Base-by-base conservation (phyloP, 495 filamentous ascomycete species). In the Astrocystis sublimbata region DNA sequence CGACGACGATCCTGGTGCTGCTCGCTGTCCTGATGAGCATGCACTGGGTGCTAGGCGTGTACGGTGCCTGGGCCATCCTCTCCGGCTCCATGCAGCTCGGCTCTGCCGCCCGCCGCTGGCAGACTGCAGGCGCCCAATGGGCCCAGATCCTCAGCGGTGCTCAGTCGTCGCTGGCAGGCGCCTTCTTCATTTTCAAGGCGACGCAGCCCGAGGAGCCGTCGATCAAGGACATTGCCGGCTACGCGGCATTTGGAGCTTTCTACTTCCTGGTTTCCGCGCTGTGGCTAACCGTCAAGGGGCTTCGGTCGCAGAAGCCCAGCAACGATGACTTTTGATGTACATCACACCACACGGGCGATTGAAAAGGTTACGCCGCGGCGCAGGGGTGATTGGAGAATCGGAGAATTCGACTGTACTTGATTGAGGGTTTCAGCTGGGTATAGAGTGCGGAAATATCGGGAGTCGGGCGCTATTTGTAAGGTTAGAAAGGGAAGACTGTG, bases 181-280 rank as follows among this genome's bases (percentile, higher is more conserved):
- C 38, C 6, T 61, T 61, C 49, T 61, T 61, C 59, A 61, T 61
- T 38, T 54, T 54, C 59, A 36, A 61, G 50, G 59, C 59, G 8
- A 61, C 49, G 3, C 49, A 61, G 38, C 36, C 49, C 26, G n/a
- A 13, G 17, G 58, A 60, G 10, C 58, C 45, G 6, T 54, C 49
- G 38, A 61, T 61, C 59, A 61, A 61, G 49, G 40, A 21, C 38
- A 61, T 54, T 28, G 49, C 59, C 1, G 59, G 49, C 36, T 54
- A 61, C 49, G 59, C 59, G 9, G 59, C 59, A 38, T 61, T 61
- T 8, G 49, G 49, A 28, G 49, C 24, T 6, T 61, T 61, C 40
- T 61, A 61, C 23, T 61, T 61, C 40, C 24, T 61, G 49, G 49
- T 60, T 24, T 54, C 59, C 1, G 59, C 59, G 26, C 49, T 61